Percentiles rank a stretch among this genome's conserved stretches.
These are phyloP conservation scores for Ochetophila trinervis DNA, from an alignment of 306 rosid genomes.

Conservation along the genomic window DNA sequence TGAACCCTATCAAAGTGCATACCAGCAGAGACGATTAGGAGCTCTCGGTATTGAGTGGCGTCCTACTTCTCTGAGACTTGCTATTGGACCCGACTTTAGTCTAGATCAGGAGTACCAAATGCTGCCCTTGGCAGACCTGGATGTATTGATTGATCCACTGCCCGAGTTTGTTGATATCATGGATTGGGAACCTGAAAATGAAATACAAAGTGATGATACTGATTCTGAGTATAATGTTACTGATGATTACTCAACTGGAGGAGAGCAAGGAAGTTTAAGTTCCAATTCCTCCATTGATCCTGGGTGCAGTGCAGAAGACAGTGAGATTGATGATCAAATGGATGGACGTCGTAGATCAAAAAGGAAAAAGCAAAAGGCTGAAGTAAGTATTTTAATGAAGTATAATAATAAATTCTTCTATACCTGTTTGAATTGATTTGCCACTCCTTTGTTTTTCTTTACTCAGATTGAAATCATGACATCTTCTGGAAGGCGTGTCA, in stretches of 20 bases:
- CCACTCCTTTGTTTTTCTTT: conserved; percentile 21
- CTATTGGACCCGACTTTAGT: conserved; percentile 92
- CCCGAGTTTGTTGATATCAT: conserved; percentile 81
- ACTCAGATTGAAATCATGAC: conserved; percentile 76
- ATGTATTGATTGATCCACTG: conserved; percentile 62
- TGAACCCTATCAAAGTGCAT: conserved; percentile 92
- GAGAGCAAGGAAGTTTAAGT: conserved; percentile 72
- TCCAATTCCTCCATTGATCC: conserved; percentile 65
- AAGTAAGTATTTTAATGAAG: conserved; percentile 54
- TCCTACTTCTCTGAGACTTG: conserved; percentile 73
- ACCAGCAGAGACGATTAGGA: conserved; percentile 85
- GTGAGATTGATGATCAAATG: conserved; percentile 61
- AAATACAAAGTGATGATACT: conserved; percentile 75
- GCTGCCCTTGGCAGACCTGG: conserved; percentile 89
- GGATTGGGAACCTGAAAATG: conserved; percentile 94
- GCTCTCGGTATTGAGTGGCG: conserved; percentile 92
- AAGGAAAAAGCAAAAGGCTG: conserved; percentile 74
- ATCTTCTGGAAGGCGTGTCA: conserved; percentile 96
- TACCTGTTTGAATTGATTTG: conserved; percentile 26
- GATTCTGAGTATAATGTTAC: conserved; percentile 90
- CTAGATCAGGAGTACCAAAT: conserved; percentile 82
- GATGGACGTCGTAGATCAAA: conserved; percentile 73
- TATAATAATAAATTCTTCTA: neutral
- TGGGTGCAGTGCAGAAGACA: conserved; percentile 70
- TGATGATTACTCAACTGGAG: conserved; percentile 67